Evolutionary conservation across 2,329 filamentous ascomycete genomes (phyloP), one percentile per base, ranked within the genome.

Genomic region (Cladosporium sp.): DNA sequence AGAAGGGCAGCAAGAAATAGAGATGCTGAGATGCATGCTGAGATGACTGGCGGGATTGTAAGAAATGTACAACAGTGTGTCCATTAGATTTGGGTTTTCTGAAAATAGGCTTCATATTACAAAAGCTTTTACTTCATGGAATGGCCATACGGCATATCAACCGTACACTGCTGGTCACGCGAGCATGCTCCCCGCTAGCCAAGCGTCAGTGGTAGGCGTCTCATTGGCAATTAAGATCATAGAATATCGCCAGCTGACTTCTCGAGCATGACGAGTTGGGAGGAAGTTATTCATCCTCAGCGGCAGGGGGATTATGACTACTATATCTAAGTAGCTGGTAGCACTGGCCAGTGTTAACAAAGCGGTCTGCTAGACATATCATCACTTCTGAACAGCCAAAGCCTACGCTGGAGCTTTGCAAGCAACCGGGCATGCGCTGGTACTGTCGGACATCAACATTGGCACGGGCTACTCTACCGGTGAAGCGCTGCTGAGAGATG

Each of bases 1-100:
- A 75, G 69, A 72, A 69, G 68, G 59, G 49, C 58, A 68, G 69
- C 66, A 72, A 70, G 30, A 64, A 64, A 64, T 64, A 64, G 30
- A 60, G 65, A 10, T 7, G 51, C 28, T 38, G 18, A 18, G n/a
- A n/a, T 10, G 15, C 28, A 32, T 44, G 38, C 38, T 24, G 38
- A n/a, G 52, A 38, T 34, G 28, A 28, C 4, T 26, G 51, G 65
- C 2, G 61, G 57, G 51, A 59, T 32, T 64, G 51, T 57, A 57
- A 64, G 36, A 57, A 47, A 64, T 64, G 61, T 64, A 64, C 61
- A 64, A 64, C 61, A 64, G 51, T 64, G 59, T 62, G 61, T 64
- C 55, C 57, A 59, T 59, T 59, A 59, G 57, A 44, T 41, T 59
- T 18, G 49, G 36, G 36, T 41, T 41, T 41, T 41, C 36, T 18